phyloP scores from a whole-genome alignment of 331 rosid species.

The Prunus yedoensis region DNA sequence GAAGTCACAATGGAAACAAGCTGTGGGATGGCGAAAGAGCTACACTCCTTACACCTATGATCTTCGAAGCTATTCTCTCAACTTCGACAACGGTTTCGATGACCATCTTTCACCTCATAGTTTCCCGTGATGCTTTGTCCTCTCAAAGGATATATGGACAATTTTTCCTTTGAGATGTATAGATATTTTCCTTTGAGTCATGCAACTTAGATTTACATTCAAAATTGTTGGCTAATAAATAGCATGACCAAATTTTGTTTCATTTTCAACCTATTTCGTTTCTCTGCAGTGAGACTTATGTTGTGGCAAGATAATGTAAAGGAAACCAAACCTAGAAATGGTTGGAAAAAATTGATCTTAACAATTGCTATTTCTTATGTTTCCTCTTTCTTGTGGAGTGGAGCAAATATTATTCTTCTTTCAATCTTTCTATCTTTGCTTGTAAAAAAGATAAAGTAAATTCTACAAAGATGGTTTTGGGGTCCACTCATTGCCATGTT shows the following conservation, averaged over 20 bases:
- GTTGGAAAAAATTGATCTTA: too few relatives aligned
- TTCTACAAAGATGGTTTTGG: background rate
- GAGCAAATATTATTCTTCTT: background rate
- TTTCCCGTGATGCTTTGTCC: slow-evolving; percentile 25
- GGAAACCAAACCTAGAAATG: too few relatives aligned
- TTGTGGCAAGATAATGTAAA: background rate
- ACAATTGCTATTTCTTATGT: too few relatives aligned
- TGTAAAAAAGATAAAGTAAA: background rate
- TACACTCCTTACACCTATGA: slow-evolving; percentile 58
- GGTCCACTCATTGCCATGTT: slow-evolving; percentile 1
- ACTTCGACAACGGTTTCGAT: slow-evolving; percentile 70
- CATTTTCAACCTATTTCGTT: background rate
- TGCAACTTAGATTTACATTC: slow-evolving; percentile 1
- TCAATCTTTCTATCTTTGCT: background rate
- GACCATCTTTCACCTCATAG: slow-evolving; percentile 29
- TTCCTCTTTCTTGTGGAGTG: background rate
- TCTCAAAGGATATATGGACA: background rate
- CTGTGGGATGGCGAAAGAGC: slow-evolving; percentile 37
- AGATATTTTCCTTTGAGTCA: background rate
- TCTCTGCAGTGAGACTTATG: background rate
- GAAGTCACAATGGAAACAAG: slow-evolving; percentile 60
- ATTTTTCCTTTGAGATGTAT: background rate
- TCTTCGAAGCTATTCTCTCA: slow-evolving; percentile 75
- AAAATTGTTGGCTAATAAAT: slow-evolving; percentile 1
- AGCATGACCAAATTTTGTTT: background rate